These are phyloP conservation scores for Hypoxylon sp. DNA, from an alignment of 2,329 filamentous ascomycete species.

Conservation along the genomic window DNA sequence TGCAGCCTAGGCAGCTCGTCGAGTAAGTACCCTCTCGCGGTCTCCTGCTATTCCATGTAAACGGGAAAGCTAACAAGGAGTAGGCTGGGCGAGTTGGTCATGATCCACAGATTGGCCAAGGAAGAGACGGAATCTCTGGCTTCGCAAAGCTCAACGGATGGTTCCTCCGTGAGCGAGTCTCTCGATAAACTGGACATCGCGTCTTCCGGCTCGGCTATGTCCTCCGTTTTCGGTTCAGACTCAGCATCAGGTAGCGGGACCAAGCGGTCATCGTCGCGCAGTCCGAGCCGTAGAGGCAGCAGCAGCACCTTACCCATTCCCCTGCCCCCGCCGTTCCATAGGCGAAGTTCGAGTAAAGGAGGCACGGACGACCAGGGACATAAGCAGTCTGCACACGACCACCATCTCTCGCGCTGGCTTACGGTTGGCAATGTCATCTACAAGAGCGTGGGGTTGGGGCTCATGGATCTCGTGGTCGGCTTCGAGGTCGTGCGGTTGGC, in stretches of 20 bases:
- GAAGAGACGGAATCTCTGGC: conserved; percentile 53
- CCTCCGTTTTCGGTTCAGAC: conserved; percentile 54
- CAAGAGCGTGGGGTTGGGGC: conserved; percentile 74
- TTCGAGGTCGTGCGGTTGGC: conserved; percentile 69
- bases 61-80: conserved; percentile 1
- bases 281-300: conserved; percentile 48
- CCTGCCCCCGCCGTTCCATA: conserved; percentile 44
- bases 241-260: conserved; percentile 41
- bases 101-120: conserved; percentile 63
- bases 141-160: conserved; percentile 43
- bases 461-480: conserved; percentile 75
- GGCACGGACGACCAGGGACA: conserved; percentile 24
- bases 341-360: conserved; percentile 51
- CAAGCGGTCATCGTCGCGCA: conserved; percentile 52
- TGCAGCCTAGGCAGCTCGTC: conserved; percentile 81
- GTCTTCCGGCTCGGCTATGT: conserved; percentile 55
- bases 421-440: conserved; percentile 74
- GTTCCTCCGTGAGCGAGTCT: conserved; percentile 52
- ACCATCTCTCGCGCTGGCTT: conserved; percentile 68
- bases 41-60: background rate
- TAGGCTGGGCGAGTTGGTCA: conserved; percentile 81
- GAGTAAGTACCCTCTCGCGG: conserved; percentile 66
- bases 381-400: conserved; percentile 59
- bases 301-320: conserved; percentile 43
- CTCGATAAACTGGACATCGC: conserved; percentile 53